phyloP scores from a whole-genome alignment of 176 grass and related monocot genomes.

The Carex scoparia region DNA sequence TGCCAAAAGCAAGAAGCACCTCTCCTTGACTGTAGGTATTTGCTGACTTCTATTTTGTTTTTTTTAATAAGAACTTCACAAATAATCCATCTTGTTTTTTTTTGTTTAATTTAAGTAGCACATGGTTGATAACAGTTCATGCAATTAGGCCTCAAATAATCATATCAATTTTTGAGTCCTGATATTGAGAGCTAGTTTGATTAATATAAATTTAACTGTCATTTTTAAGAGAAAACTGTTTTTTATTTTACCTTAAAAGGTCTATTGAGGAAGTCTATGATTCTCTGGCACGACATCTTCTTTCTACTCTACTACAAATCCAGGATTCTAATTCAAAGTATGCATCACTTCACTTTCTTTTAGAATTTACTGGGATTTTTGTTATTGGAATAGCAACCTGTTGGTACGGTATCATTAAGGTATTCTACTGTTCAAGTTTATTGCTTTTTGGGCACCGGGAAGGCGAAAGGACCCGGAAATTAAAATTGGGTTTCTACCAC shows the following conservation, averaged over 20 bases:
- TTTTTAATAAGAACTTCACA: not conserved
- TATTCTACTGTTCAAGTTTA: not conserved
- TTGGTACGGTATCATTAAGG: not conserved
- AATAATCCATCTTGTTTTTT: not conserved
- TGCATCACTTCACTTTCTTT: slow-evolving; percentile 11
- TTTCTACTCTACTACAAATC: slow-evolving; percentile 41
- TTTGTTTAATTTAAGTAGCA: no score
- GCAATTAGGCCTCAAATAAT: not conserved
- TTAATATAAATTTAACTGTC: not conserved
- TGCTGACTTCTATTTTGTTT: not conserved
- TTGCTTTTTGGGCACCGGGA: not conserved
- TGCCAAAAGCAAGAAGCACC: slow-evolving; percentile 49
- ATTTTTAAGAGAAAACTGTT: slow-evolving; percentile 7
- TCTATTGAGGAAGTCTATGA: slow-evolving; percentile 87
- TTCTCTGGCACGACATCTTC: slow-evolving; percentile 58
- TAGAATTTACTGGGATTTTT: not conserved
- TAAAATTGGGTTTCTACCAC: not conserved
- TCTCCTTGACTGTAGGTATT: slow-evolving; percentile 55
- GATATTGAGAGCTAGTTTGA: not conserved
- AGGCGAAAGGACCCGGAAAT: not conserved
- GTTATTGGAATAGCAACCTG: not conserved
- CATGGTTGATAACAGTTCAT: not conserved
- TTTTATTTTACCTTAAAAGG: slow-evolving; percentile 34
- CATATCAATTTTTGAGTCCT: not conserved
- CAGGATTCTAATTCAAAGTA: slow-evolving; percentile 69